phyloP scores from a whole-genome alignment of 2,329 filamentous ascomycete genomes.

The Xylariaceae sp. region DNA sequence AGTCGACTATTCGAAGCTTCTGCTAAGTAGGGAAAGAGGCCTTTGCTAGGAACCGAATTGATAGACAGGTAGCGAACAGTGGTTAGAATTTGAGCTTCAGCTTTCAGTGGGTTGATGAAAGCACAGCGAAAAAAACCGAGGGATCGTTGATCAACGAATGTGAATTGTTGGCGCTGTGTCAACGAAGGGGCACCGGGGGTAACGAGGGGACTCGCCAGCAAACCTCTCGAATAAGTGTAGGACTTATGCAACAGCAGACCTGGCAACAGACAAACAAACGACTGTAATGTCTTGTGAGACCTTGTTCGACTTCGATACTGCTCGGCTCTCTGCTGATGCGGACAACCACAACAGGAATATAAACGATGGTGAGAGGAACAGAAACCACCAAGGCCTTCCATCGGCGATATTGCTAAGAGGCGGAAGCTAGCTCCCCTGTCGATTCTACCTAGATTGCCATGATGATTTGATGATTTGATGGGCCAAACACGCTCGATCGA shows the following conservation, averaged over 20 bases:
- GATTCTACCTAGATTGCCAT: slow-evolving; percentile 10
- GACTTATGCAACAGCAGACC: slow-evolving; percentile 2
- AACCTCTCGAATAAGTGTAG: slow-evolving; percentile 10
- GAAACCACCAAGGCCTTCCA: too few species aligned
- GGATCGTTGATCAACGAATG: background rate
- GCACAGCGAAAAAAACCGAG: background rate
- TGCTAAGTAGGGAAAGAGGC: background rate
- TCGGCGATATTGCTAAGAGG: background rate
- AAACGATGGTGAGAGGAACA: slow-evolving; percentile 1
- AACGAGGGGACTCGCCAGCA: slow-evolving; percentile 15
- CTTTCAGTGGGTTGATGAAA: background rate
- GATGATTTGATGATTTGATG: background rate
- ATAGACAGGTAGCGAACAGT: too few species aligned
- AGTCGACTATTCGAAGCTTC: background rate
- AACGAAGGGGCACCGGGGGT: slow-evolving; percentile 3
- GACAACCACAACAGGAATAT: slow-evolving; percentile 23
- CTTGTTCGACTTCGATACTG: slow-evolving; percentile 12
- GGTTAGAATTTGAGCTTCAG: background rate
- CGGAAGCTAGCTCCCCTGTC: background rate
- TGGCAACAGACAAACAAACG: slow-evolving; percentile 4
- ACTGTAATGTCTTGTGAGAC: slow-evolving; percentile 11
- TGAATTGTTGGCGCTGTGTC: background rate
- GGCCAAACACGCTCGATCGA: slow-evolving; percentile 15
- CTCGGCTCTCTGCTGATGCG: slow-evolving; percentile 16
- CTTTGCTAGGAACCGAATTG: too few species aligned